Conservation (phyloP, 495 filamentous ascomycete genomes). For the Annulohypoxylon bovei region DNA sequence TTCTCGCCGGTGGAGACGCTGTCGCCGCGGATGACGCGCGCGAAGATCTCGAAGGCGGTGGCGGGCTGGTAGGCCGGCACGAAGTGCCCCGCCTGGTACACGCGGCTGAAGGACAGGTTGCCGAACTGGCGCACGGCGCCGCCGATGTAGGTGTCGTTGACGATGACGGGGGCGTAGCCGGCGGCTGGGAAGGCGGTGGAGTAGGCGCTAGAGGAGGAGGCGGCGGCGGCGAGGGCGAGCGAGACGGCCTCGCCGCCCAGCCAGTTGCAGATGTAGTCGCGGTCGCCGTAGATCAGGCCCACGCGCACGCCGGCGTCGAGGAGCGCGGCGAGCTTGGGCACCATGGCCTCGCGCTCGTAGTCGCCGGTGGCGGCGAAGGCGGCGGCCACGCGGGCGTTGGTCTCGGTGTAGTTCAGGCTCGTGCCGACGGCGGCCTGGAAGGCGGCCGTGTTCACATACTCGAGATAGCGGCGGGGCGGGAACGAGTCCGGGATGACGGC, state of each 20-base stretch:
- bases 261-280: constrained; percentile 77
- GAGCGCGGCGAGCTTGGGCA: constrained; percentile 63
- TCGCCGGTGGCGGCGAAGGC: constrained; percentile 67
- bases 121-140: constrained; percentile 69
- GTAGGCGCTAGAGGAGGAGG: constrained; percentile 34
- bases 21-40: constrained; percentile 66
- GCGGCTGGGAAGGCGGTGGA: constrained; percentile 53
- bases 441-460: constrained; percentile 70
- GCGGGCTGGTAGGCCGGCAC: constrained; percentile 72
- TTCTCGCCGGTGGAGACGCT: constrained; percentile 69
- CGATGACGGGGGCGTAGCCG: constrained; percentile 64
- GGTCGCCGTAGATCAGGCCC: constrained; percentile 71
- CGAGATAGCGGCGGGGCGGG: constrained; percentile 68
- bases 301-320: constrained; percentile 69
- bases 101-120: constrained; percentile 69
- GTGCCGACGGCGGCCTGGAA: constrained; percentile 73
- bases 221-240: constrained; percentile 61
- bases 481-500: constrained; percentile 65
- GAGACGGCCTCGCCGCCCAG: constrained; percentile 70
- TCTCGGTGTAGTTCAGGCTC: constrained; percentile 72
- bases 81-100: constrained; percentile 70
- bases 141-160: constrained; percentile 63
- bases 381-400: constrained; percentile 55
- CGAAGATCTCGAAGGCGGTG: constrained; percentile 70
- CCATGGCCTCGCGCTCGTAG: constrained; percentile 56